A percentile compares a stretch with the other conserved stretches of the same genome.
phyloP scores from a whole-genome alignment of 306 rosid species.

The Senna siamea region DNA sequence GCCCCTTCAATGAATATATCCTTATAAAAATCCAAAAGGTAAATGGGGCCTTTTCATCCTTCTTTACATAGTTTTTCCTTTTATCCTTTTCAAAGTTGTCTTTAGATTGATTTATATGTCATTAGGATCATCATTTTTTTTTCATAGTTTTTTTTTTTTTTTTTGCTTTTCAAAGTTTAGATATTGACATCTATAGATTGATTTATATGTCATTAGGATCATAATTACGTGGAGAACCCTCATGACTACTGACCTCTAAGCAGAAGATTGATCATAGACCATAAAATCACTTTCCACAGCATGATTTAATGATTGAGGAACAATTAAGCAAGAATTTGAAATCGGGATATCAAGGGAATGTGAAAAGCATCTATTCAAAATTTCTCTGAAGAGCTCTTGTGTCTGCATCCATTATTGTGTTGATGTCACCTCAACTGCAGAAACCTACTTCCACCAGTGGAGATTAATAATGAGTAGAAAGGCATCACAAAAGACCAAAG shows the following conservation, averaged over 20 bases:
- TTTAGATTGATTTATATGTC: not conserved
- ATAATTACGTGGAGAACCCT: not conserved
- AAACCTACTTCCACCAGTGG: conserved; percentile 22
- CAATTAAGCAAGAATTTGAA: conserved; percentile 31
- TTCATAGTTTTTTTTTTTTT: not conserved
- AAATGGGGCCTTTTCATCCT: not conserved
- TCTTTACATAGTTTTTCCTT: not conserved
- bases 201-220: not conserved
- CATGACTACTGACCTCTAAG: not conserved
- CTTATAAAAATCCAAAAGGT: not conserved
- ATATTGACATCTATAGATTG: not conserved
- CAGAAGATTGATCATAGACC: conserved; percentile 7
- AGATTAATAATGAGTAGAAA: conserved; percentile 26
- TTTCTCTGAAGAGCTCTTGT: conserved; percentile 35
- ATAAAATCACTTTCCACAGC: conserved; percentile 20
- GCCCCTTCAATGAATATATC: not conserved
- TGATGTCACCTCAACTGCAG: conserved; percentile 27
- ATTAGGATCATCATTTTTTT: not conserved
- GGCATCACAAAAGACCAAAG: conserved; percentile 21
- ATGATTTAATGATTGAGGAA: conserved; percentile 26
- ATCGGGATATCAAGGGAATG: conserved; percentile 31
- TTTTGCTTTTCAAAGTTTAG: not conserved
- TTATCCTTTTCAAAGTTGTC: not conserved
- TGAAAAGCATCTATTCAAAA: conserved; percentile 26
- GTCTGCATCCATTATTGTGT: conserved; percentile 23